Base-by-base conservation (phyloP, 257 asterid species). In the Nicotiana knightiana region DNA sequence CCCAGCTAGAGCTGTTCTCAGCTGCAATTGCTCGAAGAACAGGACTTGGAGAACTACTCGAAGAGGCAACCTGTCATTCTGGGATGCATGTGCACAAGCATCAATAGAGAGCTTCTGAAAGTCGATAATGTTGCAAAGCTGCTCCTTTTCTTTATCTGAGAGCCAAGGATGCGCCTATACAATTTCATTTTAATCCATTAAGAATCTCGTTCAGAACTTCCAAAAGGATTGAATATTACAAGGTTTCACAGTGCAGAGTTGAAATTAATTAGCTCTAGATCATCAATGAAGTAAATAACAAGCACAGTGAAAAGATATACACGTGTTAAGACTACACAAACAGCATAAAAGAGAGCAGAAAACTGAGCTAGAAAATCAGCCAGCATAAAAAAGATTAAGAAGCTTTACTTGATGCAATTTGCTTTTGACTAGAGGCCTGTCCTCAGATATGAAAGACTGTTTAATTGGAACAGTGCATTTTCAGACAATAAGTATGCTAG, bases 81-180 rank as follows among this genome's bases (percentile, higher is more conserved):
- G 99, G 67, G 99, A 96, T 75, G 99, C 99, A 83, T 96, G 98
- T 35, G 98, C 93, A 66, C 98, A 97, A 15, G 98, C 98, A 87
- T 97, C 99, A 16, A 97, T 88, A 1, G 99, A 97, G 75, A 97
- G 98, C 88, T 94, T 94, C 91, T 87, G 95, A 85, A 93, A 93
- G 88, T 97, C 92, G 1, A 97, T 91, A 16, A 91, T 82, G 86
- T 82, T 87, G 92, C 99, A 97, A 10, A 97, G 92, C 51, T 86
- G 90, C 89, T 93, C 98, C 83, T 90, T 90, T 75, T 94, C 99
- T 81, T 84, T 90, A 24, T 91, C 93, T 4, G 95, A 77, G 59
- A 94, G 96, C 98, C 95, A 94, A 4, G 92, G 90, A 85, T 93
- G 99, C 21, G 93, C 96, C 99, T 96, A 90, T 84, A 86, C 64